phyloP scores from a whole-genome alignment of 1,284 basidiomycete genomes.

The Puccinia polysora region DNA sequence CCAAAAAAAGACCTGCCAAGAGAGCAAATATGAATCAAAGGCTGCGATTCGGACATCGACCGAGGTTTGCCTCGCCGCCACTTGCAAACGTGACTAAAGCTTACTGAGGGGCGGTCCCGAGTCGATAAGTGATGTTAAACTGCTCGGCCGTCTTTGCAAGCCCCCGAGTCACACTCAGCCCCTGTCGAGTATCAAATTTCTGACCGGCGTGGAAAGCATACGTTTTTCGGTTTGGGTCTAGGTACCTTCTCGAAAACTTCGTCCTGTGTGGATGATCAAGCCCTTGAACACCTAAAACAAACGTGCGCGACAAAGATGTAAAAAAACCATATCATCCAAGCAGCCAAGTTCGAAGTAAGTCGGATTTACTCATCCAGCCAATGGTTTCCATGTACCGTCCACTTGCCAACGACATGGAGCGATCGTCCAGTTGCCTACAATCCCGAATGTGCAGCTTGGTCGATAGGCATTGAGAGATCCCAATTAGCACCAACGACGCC shows the following conservation, averaged over 20 bases:
- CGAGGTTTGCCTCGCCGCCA: neutral
- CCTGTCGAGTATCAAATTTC: conserved; percentile 46
- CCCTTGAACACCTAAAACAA: conserved; percentile 45
- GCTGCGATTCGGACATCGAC: conserved; percentile 1
- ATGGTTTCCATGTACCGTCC: conserved; percentile 84
- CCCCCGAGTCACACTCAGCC: conserved; percentile 40
- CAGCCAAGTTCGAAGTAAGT: neutral
- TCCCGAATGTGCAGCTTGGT: conserved; percentile 70
- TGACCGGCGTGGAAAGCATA: conserved; percentile 59
- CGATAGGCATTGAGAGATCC: neutral
- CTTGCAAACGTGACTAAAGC: neutral
- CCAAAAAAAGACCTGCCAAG: conserved; percentile 29
- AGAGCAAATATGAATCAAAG: conserved; percentile 12
- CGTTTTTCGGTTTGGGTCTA: conserved; percentile 68
- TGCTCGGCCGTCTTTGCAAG: conserved; percentile 43
- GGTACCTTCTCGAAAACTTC: conserved; percentile 65
- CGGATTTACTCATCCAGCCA: conserved; percentile 56
- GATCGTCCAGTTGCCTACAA: conserved; percentile 64
- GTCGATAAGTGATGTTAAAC: conserved; percentile 48
- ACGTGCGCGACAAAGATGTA: too few species aligned
- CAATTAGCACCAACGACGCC: conserved; percentile 30
- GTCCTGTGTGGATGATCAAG: conserved; percentile 54
- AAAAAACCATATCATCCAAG: too few species aligned
- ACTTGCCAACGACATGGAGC: conserved; percentile 69
- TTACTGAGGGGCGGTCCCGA: conserved; percentile 47